Evolutionary conservation across 2,329 filamentous ascomycete genomes (phyloP).

Genomic region (Biscogniauxia marginata): DNA sequence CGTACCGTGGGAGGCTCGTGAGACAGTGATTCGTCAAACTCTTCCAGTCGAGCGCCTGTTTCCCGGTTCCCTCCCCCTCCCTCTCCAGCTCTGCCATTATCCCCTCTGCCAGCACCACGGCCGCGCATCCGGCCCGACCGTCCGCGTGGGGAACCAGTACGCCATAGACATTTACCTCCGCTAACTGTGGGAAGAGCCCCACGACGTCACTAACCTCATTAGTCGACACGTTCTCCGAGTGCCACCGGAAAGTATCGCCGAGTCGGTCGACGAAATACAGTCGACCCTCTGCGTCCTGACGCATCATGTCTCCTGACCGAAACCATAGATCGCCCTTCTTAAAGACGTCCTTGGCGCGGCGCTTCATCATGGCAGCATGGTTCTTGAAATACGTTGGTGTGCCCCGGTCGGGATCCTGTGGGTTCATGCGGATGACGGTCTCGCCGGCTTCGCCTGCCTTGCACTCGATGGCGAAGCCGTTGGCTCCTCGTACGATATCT

Average conservation of each 20-base stretch:
- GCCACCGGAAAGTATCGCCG: constrained; percentile 73
- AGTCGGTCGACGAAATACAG: constrained; percentile 68
- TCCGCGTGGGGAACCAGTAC: constrained; percentile 43
- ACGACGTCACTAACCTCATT: constrained; percentile 43
- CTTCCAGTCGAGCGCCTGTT: constrained; percentile 23
- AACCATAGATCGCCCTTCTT: constrained; percentile 67
- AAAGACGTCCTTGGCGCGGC: constrained; percentile 62
- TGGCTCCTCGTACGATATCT: constrained; percentile 61
- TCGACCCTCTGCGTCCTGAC: constrained; percentile 58
- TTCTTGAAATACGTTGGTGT: constrained; percentile 59
- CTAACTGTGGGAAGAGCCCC: constrained; percentile 38
- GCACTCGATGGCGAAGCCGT: constrained; percentile 64
- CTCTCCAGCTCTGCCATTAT: constrained; percentile 9
- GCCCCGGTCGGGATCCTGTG: constrained; percentile 55
- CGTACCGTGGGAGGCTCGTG: constrained; percentile 41
- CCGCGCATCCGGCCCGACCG: constrained; percentile 42
- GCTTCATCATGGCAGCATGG: constrained; percentile 61
- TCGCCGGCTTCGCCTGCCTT: constrained; percentile 65
- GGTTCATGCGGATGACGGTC: constrained; percentile 60
- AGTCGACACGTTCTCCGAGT: constrained; percentile 45
- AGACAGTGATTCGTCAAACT: constrained; percentile 37
- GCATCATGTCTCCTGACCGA: constrained; percentile 64
- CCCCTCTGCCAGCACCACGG: constrained; percentile 37
- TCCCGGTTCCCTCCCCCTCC: constrained; percentile 29
- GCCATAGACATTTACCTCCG: constrained; percentile 44